Base-by-base conservation (phyloP, 176 grass and related monocot genomes). In the Tuctoria greenei region DNA sequence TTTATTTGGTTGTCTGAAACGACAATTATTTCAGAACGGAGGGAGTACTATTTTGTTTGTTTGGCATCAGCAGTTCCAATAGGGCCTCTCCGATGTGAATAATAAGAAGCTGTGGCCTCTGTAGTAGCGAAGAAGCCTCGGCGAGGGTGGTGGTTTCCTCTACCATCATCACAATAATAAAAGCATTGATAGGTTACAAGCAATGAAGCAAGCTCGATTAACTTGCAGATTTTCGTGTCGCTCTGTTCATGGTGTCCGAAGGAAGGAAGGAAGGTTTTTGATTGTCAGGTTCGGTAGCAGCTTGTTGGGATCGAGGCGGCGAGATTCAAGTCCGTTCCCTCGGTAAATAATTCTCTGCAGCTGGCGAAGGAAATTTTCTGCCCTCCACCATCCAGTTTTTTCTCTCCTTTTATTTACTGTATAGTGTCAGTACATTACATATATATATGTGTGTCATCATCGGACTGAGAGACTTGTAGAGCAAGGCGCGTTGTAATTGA, bases 121-220 rank as follows among this genome's bases (percentile, higher is more conserved):
- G 63, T 70, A 91, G 77, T n/a, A n/a, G n/a, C n/a, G n/a, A n/a
- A 69, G 60, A 84, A 87, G 81, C 72, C 35, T 67, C 34, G 12
- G 81, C 61, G 56, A 86, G 67, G 84, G 76, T 74, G 84, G 76
- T 74, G 73, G 85, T 75, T 84, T 81, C 67, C 51, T 91, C 71
- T 84, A 77, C 81, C 84, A 87, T 68, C 76, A 77, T 37, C 87
- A 91, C 87, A 91, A 87, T 37, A 91, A 91, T 91, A 91, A 87
- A 51, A 79, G 72, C 84, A 86, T 86, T 66, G 74, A 83, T 83
- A 83, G 84, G 75, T 86, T 79, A 90, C 72, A 91, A 56, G 88
- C 88, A 87, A 91, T 86, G 66, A 91, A 56, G 88, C 88, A 87
- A 91, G 84, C 81, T 84, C 24, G 73, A 77, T 86, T 82, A 76